phyloP scores from a whole-genome alignment of 495 filamentous ascomycete species.

The Daldinia decipiens region DNA sequence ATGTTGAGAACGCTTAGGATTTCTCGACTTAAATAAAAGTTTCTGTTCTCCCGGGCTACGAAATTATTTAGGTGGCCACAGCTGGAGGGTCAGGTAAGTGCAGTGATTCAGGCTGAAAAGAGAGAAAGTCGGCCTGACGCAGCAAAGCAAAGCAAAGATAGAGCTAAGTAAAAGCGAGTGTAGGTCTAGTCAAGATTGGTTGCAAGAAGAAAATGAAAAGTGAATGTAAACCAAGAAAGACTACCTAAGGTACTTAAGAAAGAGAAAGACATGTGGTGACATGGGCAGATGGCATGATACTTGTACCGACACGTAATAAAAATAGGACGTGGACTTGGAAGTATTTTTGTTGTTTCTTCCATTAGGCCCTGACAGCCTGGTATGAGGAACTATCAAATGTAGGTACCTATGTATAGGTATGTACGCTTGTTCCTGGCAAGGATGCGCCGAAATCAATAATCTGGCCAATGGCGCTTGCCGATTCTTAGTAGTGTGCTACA shows the following conservation, averaged over 20 bases:
- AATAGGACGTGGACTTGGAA: slow-evolving; percentile 24
- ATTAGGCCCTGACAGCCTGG: not conserved
- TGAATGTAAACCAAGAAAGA: slow-evolving; percentile 25
- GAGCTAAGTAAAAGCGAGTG: slow-evolving; percentile 28
- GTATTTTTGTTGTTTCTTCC: slow-evolving; percentile 24
- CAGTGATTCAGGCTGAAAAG: slow-evolving; percentile 26
- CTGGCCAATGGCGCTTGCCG: slow-evolving; percentile 3
- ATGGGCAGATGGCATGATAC: slow-evolving; percentile 39
- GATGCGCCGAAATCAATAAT: slow-evolving; percentile 22
- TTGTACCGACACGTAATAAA: slow-evolving; percentile 41
- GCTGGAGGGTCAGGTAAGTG: slow-evolving; percentile 11
- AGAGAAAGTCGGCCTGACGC: slow-evolving; percentile 27
- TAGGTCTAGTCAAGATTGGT: slow-evolving; percentile 27
- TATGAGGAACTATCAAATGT: no score
- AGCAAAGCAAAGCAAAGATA: slow-evolving; percentile 28
- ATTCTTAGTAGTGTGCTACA: not conserved
- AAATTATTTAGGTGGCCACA: not conserved
- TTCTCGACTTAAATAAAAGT: not conserved
- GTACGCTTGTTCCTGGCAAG: slow-evolving; percentile 28
- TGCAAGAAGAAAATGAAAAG: slow-evolving; percentile 19
- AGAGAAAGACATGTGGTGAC: slow-evolving; percentile 26
- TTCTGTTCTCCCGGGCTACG: not conserved
- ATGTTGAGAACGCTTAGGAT: slow-evolving; percentile 13
- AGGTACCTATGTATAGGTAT: no score
- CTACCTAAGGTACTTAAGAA: slow-evolving; percentile 27